Percentiles rank a stretch among this genome's conserved stretches.
Evolutionary conservation across 164 flowering plant genomes (phyloP).

Genomic region (Tetracentron sinense): DNA sequence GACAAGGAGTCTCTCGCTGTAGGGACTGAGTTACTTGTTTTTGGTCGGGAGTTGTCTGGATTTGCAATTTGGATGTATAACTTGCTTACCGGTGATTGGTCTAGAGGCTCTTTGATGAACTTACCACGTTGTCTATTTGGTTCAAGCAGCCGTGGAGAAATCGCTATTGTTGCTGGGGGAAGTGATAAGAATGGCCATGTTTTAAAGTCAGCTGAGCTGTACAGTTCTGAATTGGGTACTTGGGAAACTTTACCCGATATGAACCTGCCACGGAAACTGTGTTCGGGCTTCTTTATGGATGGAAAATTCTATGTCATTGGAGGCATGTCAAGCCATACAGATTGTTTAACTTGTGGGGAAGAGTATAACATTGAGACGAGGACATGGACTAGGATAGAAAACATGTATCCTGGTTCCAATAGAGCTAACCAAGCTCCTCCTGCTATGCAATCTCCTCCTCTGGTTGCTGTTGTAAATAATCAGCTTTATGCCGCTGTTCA

Average conservation of each 20-base stretch:
- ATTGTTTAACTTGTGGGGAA: slow-evolving; percentile 35
- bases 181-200: slow-evolving; percentile 26
- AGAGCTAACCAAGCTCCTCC: slow-evolving; percentile 19
- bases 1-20: slow-evolving; percentile 44
- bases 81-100: slow-evolving; percentile 29
- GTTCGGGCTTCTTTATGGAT: slow-evolving; percentile 46
- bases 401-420: slow-evolving; percentile 28
- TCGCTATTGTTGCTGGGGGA: slow-evolving; percentile 44
- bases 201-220: slow-evolving; percentile 34
- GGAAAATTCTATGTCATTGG: slow-evolving; percentile 40
- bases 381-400: slow-evolving; percentile 32
- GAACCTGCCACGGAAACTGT: slow-evolving; percentile 33
- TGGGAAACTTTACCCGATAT: slow-evolving; percentile 37
- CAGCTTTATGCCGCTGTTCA: slow-evolving; percentile 38
- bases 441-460: slow-evolving; percentile 30
- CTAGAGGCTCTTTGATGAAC: slow-evolving; percentile 29
- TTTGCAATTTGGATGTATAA: slow-evolving; percentile 34
- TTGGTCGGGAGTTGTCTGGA: slow-evolving; percentile 29
- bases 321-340: slow-evolving; percentile 20
- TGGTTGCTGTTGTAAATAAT: slow-evolving; percentile 43
- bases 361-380: slow-evolving; percentile 30
- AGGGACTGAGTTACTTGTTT: slow-evolving; percentile 41
- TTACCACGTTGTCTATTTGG: slow-evolving; percentile 39
- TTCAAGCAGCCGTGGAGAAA: slow-evolving; percentile 36
- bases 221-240: slow-evolving; percentile 27